Base-by-base conservation (phyloP, 2,329 filamentous ascomycete genomes). In the Pestalotiopsis fici region DNA sequence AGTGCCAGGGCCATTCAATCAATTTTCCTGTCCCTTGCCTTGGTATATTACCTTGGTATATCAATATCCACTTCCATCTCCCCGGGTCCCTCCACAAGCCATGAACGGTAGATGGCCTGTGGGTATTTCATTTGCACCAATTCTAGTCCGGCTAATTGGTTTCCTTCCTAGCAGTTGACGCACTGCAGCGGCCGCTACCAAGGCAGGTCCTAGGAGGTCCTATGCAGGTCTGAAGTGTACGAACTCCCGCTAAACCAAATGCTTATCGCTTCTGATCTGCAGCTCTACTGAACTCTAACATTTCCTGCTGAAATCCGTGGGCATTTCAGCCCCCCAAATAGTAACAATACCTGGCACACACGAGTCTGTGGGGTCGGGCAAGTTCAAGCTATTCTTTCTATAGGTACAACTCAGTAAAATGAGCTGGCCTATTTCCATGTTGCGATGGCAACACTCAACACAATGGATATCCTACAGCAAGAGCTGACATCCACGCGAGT, bases 251-350 rank as follows among this genome's bases (percentile, higher is more conserved):
- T 31, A 60, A 50, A 15, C 57, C 23, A 31, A 57, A 23, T 57
- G 57, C 57, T 60, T 35, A n/a, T 60, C 57, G 57, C 28, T 60
- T n/a, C 28, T 31, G 57, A 60, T 60, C 57, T 60, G 57, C 57
- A 27, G 57, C 28, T 60, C 57, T 31, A 60, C 57, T 60, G 28
- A 60, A 60, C 57, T 47, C 59, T 62, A 47, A 28, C 13, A 25
- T 27, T 57, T 35, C 31, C 31, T 11, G 55, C 55, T 57, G 55
- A 28, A 13, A 27, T 27, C 55, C 23, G 15, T 12, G 27, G 55
- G n/a, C 11, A 57, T 57, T 57, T 57, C 25, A 27, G 43, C n/a
- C n/a, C 43, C 43, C 43, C 43, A 50, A 50, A 21, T 21, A 18
- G 43, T 50, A 50, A 50, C 31, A 35, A 35, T 35, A 35, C 31